Percentiles rank a stretch among this genome's conserved stretches.
These are phyloP conservation scores for Boletellus sp. DNA, from an alignment of 768 basidiomycete genomes.

Conservation along the genomic window DNA sequence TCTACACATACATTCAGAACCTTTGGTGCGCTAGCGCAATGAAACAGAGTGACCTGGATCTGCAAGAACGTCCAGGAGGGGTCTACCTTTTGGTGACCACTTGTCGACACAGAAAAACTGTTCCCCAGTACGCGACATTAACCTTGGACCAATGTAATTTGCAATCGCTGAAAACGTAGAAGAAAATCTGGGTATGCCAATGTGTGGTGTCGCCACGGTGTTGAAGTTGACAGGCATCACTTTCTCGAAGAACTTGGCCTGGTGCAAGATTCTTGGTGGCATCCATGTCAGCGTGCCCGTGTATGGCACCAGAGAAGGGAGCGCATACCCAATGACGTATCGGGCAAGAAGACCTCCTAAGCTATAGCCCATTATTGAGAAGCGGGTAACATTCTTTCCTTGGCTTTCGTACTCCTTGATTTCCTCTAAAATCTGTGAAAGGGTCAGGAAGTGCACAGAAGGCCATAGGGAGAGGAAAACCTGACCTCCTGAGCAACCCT, in stretches of 20 bases:
- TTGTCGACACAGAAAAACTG: slow-evolving; percentile 74
- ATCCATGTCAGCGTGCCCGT: slow-evolving; percentile 4
- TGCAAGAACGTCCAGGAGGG: slow-evolving; percentile 73
- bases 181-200: slow-evolving; percentile 67
- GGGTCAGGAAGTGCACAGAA: slow-evolving; percentile 2
- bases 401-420: slow-evolving; percentile 49
- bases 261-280: slow-evolving; percentile 52
- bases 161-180: slow-evolving; percentile 54
- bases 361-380: slow-evolving; percentile 75
- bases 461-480: background rate
- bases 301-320: background rate
- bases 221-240: slow-evolving; percentile 77
- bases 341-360: slow-evolving; percentile 82
- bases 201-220: slow-evolving; percentile 79
- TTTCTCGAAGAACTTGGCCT: slow-evolving; percentile 65
- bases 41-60: slow-evolving; percentile 56
- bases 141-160: slow-evolving; percentile 56
- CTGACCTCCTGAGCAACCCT: slow-evolving; percentile 74
- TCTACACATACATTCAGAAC: slow-evolving; percentile 38
- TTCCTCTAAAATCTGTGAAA: slow-evolving; percentile 50
- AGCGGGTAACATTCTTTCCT: slow-evolving; percentile 57
- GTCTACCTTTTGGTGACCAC: slow-evolving; percentile 63
- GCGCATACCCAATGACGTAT: slow-evolving; percentile 64
- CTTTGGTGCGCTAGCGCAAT: background rate
- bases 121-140: slow-evolving; percentile 77